A percentile compares a stretch with the other conserved stretches of the same genome.
Conservation (phyloP, 768 basidiomycete species). For the Coprinopsis cinerea region DNA sequence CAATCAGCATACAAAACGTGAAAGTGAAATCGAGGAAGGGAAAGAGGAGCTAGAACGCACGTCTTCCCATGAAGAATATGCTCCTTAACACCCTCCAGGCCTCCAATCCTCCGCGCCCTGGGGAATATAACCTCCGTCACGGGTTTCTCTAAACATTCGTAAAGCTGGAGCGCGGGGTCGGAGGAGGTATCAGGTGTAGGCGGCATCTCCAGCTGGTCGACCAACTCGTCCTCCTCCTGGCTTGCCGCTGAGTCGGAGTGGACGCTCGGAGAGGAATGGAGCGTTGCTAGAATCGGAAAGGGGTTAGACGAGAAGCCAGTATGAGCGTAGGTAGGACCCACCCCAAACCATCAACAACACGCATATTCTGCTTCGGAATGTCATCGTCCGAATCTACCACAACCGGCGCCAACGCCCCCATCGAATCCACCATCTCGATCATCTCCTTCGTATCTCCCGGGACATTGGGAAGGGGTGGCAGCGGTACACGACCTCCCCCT, state of each 20-base stretch:
- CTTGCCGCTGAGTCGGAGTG: constrained; percentile 35
- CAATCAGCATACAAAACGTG: too few species aligned
- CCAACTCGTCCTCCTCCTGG: constrained; percentile 38
- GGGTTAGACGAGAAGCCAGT: neutral
- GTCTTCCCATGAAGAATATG: constrained; percentile 26
- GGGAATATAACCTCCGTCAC: constrained; percentile 52
- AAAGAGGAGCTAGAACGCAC: constrained; percentile 12
- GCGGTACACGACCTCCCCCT: too few species aligned
- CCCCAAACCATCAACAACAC: constrained; percentile 62
- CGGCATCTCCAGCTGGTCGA: constrained; percentile 47
- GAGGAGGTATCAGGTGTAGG: constrained; percentile 42
- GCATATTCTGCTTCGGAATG: constrained; percentile 44
- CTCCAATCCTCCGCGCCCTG: constrained; percentile 43
- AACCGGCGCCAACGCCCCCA: neutral
- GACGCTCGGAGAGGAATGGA: constrained; percentile 36
- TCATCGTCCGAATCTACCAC: constrained; percentile 19
- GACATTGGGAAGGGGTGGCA: too few species aligned
- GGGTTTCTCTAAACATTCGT: neutral
- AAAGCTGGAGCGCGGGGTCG: constrained; percentile 11
- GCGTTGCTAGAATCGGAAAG: constrained; percentile 24
- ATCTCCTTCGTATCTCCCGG: too few species aligned
- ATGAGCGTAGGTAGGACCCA: too few species aligned
- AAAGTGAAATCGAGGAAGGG: neutral
- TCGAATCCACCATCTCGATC: too few species aligned
- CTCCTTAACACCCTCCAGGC: constrained; percentile 20